Conservation (phyloP, 164 flowering plant genomes). For the Dillenia suffruticosa region DNA sequence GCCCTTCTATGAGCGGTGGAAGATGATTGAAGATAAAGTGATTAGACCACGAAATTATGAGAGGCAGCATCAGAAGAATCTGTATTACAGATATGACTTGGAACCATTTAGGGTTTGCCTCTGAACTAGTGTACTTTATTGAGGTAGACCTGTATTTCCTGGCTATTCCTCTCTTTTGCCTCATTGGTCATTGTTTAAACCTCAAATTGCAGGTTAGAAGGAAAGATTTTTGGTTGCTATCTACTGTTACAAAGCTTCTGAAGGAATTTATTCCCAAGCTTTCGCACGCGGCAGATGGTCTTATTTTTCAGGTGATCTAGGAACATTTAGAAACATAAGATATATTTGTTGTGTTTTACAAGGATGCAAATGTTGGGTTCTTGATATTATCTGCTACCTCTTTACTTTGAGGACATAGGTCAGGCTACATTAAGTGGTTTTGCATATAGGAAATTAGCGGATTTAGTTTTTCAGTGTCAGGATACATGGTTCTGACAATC, state of each 20-base stretch:
- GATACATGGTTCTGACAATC: conserved; percentile 5
- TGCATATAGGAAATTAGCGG: too few relatives aligned
- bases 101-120: conserved; percentile 89
- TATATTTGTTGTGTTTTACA: not conserved
- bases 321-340: not conserved
- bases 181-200: too few relatives aligned
- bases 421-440: too few relatives aligned
- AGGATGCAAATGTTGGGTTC: not conserved
- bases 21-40: conserved; percentile 89
- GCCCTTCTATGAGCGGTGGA: conserved; percentile 96
- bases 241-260: conserved; percentile 73
- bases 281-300: conserved; percentile 99
- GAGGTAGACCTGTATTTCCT: too few relatives aligned
- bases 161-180: too few relatives aligned
- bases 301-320: conserved; percentile 82
- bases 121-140: too few relatives aligned
- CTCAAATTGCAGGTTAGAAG: conserved; percentile 67
- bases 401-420: too few relatives aligned
- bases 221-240: conserved; percentile 93
- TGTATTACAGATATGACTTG: conserved; percentile 83
- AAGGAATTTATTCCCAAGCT: conserved; percentile 88
- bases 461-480: too few relatives aligned
- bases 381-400: too few relatives aligned
- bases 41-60: conserved; percentile 89
- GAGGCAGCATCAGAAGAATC: conserved; percentile 53